A percentile compares a stretch with the other conserved stretches of the same genome.
Conservation (phyloP, 73 alveolate genomes). For the Durusdinium trenchii region DNA sequence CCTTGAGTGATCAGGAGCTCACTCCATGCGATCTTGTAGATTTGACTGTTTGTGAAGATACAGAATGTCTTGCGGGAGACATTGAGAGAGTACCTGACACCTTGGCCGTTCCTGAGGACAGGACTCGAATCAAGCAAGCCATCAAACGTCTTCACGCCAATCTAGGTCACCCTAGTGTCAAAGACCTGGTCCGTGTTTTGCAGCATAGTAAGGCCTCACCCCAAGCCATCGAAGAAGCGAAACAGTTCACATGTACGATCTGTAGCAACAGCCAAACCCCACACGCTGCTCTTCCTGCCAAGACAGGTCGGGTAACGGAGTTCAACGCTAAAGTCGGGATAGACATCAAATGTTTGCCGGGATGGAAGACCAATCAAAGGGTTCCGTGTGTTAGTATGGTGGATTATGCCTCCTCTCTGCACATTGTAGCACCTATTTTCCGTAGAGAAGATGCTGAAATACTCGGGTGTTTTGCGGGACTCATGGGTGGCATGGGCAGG, state of each 20-base stretch:
- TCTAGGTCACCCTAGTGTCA: not conserved
- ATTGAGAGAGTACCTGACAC: too few relatives aligned
- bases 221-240: not conserved
- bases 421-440: not conserved
- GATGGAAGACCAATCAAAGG: conserved; percentile 10
- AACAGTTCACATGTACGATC: not conserved
- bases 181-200: not conserved
- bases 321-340: not conserved
- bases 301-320: not conserved
- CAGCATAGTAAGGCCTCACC: not conserved
- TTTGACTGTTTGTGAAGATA: not conserved
- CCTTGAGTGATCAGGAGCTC: not conserved
- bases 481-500: conserved; percentile 40
- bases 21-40: too few relatives aligned
- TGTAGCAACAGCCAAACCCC: not conserved
- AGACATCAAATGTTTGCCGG: not conserved
- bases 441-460: not conserved
- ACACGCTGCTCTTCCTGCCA: conserved; percentile 1
- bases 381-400: conserved; percentile 30
- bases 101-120: too few relatives aligned
- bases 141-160: not conserved
- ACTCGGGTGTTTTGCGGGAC: not conserved
- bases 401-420: conserved; percentile 13
- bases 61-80: not conserved
- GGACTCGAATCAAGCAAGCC: not conserved